Evolutionary conservation across 352 stramenopile species (phyloP), one percentile per base, ranked within the genome.

Genomic region (Phytopythium oedochilum): DNA sequence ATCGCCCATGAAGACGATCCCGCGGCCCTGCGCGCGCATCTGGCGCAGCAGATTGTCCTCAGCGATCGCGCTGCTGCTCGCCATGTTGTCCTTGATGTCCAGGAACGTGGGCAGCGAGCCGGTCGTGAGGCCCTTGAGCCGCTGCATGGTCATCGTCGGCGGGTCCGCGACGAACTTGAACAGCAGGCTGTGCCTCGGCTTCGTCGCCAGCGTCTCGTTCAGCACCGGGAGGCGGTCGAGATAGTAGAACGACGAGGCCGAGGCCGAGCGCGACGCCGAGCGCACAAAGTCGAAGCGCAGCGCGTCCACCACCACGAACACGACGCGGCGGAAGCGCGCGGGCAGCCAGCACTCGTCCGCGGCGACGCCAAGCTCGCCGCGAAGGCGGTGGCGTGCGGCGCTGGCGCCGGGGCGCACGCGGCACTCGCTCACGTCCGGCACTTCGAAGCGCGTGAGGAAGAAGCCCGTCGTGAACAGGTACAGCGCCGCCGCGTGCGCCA

Each of bases 71-170:
- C 64, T 84, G 47, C 66, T 83, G 61, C 89, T 89, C 55, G 87
- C 81, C 71, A 98, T 96, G 64, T 97, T 97, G 51, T 96, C 80
- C 52, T 92, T 91, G 64, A 99, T 98, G 64, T 99, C 96, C 31
- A 98, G 79, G 75, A 99, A 99, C 9, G 97, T 99, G 20, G 97
- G 97, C 25, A 99, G 70, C n/a, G 86, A 94, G 34, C 97, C 97
- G 1, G 96, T 99, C 31, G 96, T 98, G 31, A 99, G 71, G 1
- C 94, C 96, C 67, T 99, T 99, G 9, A 99, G 79, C 5, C 97
- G 80, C 70, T 99, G 96, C 89, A 98, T 98, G 5, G 97, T 99
- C 53, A 98, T 97, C n/a, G 97, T 99, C 10, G 97, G 97, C 51
- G 96, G 93, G 68, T 99, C 97, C 0, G 96, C 96, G 18, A 98